Percentiles rank a stretch among this genome's conserved stretches.
These are phyloP conservation scores for Gracilaria gracilis DNA, from an alignment of 23 red algal species.

Conservation along the genomic window DNA sequence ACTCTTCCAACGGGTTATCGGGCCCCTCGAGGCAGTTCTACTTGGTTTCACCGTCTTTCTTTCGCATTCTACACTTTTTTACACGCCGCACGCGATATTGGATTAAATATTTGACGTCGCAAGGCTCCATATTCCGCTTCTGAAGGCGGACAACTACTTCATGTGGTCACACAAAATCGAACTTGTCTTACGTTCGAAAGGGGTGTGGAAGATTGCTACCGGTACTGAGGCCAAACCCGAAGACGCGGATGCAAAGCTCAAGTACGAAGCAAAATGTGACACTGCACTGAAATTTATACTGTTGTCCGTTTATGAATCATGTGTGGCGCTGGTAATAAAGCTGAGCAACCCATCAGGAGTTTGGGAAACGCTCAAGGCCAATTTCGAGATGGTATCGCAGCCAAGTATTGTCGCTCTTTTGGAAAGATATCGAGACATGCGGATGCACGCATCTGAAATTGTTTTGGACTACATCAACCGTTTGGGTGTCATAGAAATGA, in stretches of 20 bases:
- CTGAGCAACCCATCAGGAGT: background rate
- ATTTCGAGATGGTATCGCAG: background rate
- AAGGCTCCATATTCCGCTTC: background rate
- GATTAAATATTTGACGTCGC: too few species aligned
- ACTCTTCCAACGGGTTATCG: too few species aligned
- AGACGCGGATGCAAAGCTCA: background rate
- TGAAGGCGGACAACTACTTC: slow-evolving; percentile 21
- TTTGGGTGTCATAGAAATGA: background rate
- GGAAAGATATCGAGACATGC: background rate
- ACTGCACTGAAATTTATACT: background rate
- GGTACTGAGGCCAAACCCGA: too few species aligned
- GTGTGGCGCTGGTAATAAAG: slow-evolving; percentile 1
- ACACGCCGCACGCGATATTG: too few species aligned
- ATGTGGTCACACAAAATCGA: slow-evolving; percentile 12
- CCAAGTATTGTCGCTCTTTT: background rate
- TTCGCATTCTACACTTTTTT: too few species aligned
- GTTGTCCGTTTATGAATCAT: slow-evolving; percentile 1
- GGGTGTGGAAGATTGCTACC: too few species aligned
- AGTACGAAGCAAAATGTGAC: background rate
- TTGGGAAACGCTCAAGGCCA: background rate
- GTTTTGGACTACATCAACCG: slow-evolving; percentile 20
- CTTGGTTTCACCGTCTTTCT: too few species aligned
- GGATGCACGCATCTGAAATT: background rate
- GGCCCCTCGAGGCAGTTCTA: too few species aligned
- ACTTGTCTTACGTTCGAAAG: background rate